phyloP scores from a whole-genome alignment of 345 rosid genomes.

The Camelina laxa region DNA sequence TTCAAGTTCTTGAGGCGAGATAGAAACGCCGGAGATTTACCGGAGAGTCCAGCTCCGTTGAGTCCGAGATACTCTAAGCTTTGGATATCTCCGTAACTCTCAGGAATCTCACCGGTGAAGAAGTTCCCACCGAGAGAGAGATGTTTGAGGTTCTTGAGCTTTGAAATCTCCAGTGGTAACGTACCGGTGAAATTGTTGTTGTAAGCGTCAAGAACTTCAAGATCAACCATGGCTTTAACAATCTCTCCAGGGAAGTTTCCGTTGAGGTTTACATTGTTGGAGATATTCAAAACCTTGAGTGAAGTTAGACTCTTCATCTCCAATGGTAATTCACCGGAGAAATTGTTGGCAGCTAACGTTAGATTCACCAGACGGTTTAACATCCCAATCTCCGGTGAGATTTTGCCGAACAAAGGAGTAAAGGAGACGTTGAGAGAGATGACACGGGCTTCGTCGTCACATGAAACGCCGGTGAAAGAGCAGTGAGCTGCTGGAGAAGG shows the following conservation, averaged over 20 bases:
- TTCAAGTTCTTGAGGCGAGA: conserved; percentile 62
- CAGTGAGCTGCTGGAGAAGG: conserved; percentile 64
- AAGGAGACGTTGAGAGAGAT: conserved; percentile 65
- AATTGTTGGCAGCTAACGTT: conserved; percentile 54
- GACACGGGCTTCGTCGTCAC: conserved; percentile 59
- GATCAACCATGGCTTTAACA: conserved; percentile 53
- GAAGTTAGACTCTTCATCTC: conserved; percentile 62
- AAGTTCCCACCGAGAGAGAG: conserved; percentile 76
- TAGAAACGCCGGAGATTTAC: conserved; percentile 62
- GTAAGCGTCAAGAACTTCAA: conserved; percentile 65
- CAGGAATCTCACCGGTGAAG: conserved; percentile 76
- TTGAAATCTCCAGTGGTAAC: conserved; percentile 58
- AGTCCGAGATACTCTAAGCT: conserved; percentile 74
- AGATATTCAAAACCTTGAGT: conserved; percentile 65
- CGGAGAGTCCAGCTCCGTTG: conserved; percentile 60
- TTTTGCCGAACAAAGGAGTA: conserved; percentile 53
- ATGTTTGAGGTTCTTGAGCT: conserved; percentile 60
- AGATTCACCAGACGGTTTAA: conserved; percentile 65
- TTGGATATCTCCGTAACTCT: conserved; percentile 64
- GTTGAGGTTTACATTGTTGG: conserved; percentile 54
- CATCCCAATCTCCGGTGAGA: conserved; percentile 77
- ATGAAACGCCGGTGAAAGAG: conserved; percentile 77
- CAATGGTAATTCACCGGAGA: conserved; percentile 63
- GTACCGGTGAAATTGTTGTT: conserved; percentile 70
- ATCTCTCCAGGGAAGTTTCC: conserved; percentile 69